Evolutionary conservation across 140 eudicot species (phyloP), one percentile per base, ranked within the genome.

Genomic region (Flaveria floridana): DNA sequence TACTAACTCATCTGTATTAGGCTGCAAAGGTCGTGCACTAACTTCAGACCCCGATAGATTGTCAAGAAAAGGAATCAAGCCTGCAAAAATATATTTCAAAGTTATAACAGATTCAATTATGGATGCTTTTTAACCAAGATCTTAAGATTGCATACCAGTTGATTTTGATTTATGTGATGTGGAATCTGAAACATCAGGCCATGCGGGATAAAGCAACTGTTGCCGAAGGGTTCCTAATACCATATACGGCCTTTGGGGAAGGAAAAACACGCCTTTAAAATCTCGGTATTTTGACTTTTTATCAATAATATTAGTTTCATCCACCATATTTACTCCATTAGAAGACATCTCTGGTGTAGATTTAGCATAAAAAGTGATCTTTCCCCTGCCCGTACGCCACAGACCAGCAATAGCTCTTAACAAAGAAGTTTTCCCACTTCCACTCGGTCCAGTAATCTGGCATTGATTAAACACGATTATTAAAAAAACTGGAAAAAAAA

Each of bases 201-300:
- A 94, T 19, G 94, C 87, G 70, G 99, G 99, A 85, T 94, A 94
- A 67, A 94, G 90, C 87, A 94, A 81, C 61, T 94, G 99, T 55
- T 94, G 97, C n/a, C 96, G 89, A 62, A 94, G 97, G 47, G 96
- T 88, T 85, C 99, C 99, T 84, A 94, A 81, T 48, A 90, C 96
- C 99, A 90, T 88, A 71, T 94, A 94, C 16, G 99, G 99, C 76
- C 87, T 84, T 71, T 94, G 99, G 51, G 99, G 99, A 77, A 95
- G 99, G 84, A 95, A 95, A 83, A 91, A 85, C 68, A 95, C 96
- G 63, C 88, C 89, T 78, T 81, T 82, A 47, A 81, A 82, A 73
- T 85, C 89, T 56, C 84, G 85, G 34, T 73, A 47, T 62, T 75
- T 71, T 34, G 81, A 79, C 53, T 61, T 74, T 51, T 64, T 76